Base-by-base conservation (phyloP, 164 flowering plant genomes). In the Liriodendron chinense region DNA sequence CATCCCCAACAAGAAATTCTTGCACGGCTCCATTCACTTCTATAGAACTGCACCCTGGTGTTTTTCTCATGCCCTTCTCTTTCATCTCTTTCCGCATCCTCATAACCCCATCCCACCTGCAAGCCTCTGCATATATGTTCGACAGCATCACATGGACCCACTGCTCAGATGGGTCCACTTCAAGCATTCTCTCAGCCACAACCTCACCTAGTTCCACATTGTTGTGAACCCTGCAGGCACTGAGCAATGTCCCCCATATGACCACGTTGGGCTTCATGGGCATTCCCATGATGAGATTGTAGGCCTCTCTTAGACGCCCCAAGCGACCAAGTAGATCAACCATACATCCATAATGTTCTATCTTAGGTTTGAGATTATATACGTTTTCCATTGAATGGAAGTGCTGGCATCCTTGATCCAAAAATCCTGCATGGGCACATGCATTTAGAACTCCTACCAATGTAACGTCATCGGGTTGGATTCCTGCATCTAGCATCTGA, bases 171-270 rank as follows among this genome's bases (percentile, higher is more conserved):
- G 82, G 78, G 63, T 83, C 82, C n/a, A 81, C 75, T 70, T 73
- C 79, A 74, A 81, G 76, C 65, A 83, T 74, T 65, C 59, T 77
- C 69, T 75, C 68, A 7, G 82, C 77, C 9, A 71, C 79, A 59
- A 77, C 64, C 72, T 81, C 84, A 22, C 84, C 79, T 63, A 83
- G 73, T 56, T 81, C 77, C 5, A 77, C 78, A 59, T 81, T 67
- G 1, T 79, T 81, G 78, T 83, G 80, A 47, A 83, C 79, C 75
- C 80, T 77, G 75, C 81, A 83, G n/a, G 83, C 82, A 74, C 76
- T 76, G 8, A 82, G 70, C 18, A 82, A 74, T 65, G 81, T 25
- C 18, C 81, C 85, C 85, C 81, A 83, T 68, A 80, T 74, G 50
- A 83, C 74, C 65, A 67, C 78, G 65, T 83, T 80, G 14, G 81